These are phyloP conservation scores for Durotheca rogersii DNA, from an alignment of 495 filamentous ascomycete species.

Conservation along the genomic window DNA sequence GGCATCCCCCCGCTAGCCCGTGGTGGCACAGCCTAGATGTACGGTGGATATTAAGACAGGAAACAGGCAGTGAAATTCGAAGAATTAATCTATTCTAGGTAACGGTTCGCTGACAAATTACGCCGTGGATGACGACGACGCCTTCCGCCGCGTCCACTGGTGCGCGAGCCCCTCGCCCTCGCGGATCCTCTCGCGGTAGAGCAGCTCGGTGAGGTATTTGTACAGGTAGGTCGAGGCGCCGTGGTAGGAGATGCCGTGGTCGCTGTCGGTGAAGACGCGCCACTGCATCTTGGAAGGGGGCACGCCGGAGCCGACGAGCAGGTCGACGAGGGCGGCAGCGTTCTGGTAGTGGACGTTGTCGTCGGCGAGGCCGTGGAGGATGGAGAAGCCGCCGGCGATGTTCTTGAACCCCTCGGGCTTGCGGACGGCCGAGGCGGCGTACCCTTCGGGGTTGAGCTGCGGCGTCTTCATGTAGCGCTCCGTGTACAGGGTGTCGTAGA, in stretches of 20 bases:
- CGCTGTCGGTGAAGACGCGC: constrained; percentile 55
- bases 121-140: too few relatives aligned
- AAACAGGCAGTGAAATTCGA: too few relatives aligned
- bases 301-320: constrained; percentile 50
- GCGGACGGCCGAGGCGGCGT: constrained; percentile 47
- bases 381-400: constrained; percentile 50
- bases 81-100: too few relatives aligned
- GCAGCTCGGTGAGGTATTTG: constrained; percentile 50
- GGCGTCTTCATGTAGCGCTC: constrained; percentile 65
- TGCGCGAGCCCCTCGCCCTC: constrained; percentile 34
- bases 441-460: constrained; percentile 49
- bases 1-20: too few relatives aligned
- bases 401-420: constrained; percentile 52
- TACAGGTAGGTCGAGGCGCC: constrained; percentile 49
- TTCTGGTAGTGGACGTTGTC: constrained; percentile 65
- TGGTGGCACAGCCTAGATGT: too few relatives aligned
- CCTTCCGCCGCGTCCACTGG: constrained; percentile 45
- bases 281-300: constrained; percentile 54
- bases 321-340: constrained; percentile 51
- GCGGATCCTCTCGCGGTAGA: constrained; percentile 52
- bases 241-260: constrained; percentile 54
- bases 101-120: too few relatives aligned
- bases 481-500: constrained; percentile 65
- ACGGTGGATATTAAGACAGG: too few relatives aligned
- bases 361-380: constrained; percentile 59